Evolutionary conservation across 1,139 yeast species (phyloP).

Genomic region (Blastobotrys indianensis): DNA sequence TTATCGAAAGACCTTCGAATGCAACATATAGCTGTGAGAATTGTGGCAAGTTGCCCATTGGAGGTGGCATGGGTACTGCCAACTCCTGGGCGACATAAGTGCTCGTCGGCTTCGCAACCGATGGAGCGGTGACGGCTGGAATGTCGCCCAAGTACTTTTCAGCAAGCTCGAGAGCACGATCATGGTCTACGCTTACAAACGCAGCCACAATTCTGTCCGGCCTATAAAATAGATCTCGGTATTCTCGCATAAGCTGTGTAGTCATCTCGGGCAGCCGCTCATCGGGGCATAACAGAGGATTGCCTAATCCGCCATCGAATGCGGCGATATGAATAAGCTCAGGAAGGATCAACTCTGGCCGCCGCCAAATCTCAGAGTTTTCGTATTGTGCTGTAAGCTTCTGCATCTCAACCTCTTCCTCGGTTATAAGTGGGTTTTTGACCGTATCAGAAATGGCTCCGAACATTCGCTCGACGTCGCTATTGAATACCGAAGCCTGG

Average conservation of each 20-base stretch:
- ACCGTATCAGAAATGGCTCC: constrained; percentile 76
- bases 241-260: constrained; percentile 49
- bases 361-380: constrained; percentile 70
- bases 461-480: constrained; percentile 80
- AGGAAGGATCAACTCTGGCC: constrained; percentile 83
- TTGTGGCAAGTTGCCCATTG: constrained; percentile 70
- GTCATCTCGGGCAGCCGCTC: constrained; percentile 57
- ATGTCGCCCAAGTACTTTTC: constrained; percentile 55
- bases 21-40: constrained; percentile 83
- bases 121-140: constrained; percentile 7
- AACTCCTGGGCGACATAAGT: constrained; percentile 14
- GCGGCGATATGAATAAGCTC: constrained; percentile 85
- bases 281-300: constrained; percentile 76
- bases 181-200: constrained; percentile 79
- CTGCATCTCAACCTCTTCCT: constrained; percentile 69
- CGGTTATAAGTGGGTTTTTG: constrained; percentile 58
- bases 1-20: constrained; percentile 80
- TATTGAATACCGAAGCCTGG: constrained; percentile 89
- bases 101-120: constrained; percentile 7
- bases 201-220: constrained; percentile 86
- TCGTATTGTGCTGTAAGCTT: constrained; percentile 74
- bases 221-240: constrained; percentile 61
- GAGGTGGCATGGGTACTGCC: constrained; percentile 26
- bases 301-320: constrained; percentile 71
- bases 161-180: constrained; percentile 59